phyloP scores from a whole-genome alignment of 345 rosid genomes.

The Corchorus olitorius region DNA sequence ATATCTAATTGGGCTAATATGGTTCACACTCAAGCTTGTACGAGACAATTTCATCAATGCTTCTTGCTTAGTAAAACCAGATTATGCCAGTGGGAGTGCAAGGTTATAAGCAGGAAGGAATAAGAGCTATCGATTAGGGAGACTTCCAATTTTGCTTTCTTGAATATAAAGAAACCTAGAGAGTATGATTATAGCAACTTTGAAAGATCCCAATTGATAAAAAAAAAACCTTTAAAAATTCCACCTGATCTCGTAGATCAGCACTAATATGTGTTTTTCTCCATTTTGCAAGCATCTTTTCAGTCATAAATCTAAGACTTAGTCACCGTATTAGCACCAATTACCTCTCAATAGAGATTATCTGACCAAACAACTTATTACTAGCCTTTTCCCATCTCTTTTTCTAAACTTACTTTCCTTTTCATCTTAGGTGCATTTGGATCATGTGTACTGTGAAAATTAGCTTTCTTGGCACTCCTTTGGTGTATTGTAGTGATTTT shows the following conservation, averaged over 20 bases:
- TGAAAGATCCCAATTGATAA: no score
- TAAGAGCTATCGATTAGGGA: not conserved
- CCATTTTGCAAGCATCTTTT: not conserved
- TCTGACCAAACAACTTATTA: not conserved
- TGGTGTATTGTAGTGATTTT: conserved; percentile 7
- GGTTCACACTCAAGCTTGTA: not conserved
- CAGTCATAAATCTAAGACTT: not conserved
- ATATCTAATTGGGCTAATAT: not conserved
- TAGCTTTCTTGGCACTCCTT: not conserved
- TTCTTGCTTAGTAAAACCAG: not conserved
- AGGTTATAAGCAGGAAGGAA: not conserved
- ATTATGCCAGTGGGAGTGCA: not conserved
- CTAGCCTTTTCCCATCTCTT: not conserved
- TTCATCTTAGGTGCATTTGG: conserved; percentile 2
- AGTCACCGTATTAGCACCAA: not conserved
- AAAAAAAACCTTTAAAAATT: not conserved
- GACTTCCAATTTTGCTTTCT: not conserved
- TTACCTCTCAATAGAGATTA: not conserved
- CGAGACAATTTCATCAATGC: not conserved
- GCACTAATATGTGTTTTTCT: not conserved
- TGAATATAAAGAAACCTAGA: no score
- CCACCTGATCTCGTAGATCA: not conserved
- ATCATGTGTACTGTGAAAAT: not conserved
- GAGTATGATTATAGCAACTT: no score
- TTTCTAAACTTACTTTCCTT: not conserved